Percentiles rank a stretch among this genome's conserved stretches.
These are phyloP conservation scores for Lactifluus subvellereus DNA, from an alignment of 768 basidiomycete species.

Conservation along the genomic window DNA sequence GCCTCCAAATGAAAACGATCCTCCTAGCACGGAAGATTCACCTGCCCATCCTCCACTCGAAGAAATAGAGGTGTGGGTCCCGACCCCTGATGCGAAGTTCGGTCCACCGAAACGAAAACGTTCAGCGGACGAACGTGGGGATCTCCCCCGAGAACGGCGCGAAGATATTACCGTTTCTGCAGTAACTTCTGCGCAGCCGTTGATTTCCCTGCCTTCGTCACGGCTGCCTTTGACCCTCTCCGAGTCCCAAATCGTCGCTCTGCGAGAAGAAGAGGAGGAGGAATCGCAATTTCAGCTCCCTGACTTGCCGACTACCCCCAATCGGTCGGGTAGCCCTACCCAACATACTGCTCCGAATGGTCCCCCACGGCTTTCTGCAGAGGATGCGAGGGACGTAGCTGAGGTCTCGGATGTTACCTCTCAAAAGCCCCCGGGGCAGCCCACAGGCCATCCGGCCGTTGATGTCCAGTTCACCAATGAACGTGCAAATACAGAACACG, in stretches of 20 bases:
- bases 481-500: not conserved
- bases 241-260: constrained; percentile 16
- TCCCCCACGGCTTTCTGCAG: not conserved
- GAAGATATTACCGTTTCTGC: not conserved
- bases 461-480: not conserved
- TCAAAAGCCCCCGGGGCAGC: not conserved
- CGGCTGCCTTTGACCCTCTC: not conserved
- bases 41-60: constrained; percentile 15
- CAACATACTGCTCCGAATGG: not conserved
- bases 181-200: not conserved
- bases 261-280: constrained; percentile 24
- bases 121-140: not conserved
- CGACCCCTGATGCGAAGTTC: constrained; percentile 15
- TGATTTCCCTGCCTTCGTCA: not conserved
- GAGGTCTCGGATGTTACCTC: not conserved
- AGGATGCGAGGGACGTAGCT: not conserved
- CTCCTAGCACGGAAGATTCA: not conserved
- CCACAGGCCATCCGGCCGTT: not conserved
- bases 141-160: not conserved
- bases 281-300: constrained; percentile 15
- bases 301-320: not conserved
- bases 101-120: constrained; percentile 21
- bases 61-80: constrained; percentile 20
- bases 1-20: not conserved
- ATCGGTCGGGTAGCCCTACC: not conserved